Evolutionary conservation across 306 rosid species (phyloP).

Genomic region (Dicorynia guianensis): DNA sequence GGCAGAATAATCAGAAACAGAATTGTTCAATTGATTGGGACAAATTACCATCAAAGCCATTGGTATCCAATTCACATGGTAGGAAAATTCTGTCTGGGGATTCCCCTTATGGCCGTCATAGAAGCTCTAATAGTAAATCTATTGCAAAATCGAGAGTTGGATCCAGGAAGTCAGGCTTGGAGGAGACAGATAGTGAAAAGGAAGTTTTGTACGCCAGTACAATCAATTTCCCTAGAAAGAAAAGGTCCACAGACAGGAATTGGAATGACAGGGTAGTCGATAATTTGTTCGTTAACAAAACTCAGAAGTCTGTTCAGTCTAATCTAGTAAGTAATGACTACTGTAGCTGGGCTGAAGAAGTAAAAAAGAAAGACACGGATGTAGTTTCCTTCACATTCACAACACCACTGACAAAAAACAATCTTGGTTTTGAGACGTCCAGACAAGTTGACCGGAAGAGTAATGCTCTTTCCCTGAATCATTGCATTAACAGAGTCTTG

Average conservation of each 20-base stretch:
- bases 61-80: conserved; percentile 45
- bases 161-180: conserved; percentile 52
- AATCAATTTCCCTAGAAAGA: conserved; percentile 66
- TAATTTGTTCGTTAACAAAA: conserved; percentile 51
- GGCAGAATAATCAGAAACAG: conserved; percentile 80
- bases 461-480: conserved; percentile 45
- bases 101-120: conserved; percentile 54
- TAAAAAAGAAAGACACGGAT: conserved; percentile 69
- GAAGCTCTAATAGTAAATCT: conserved; percentile 53
- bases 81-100: conserved; percentile 55
- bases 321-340: conserved; percentile 38
- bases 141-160: conserved; percentile 58
- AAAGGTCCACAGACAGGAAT: conserved; percentile 66
- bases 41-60: conserved; percentile 58
- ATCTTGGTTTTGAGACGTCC: conserved; percentile 54
- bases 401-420: conserved; percentile 66
- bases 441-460: conserved; percentile 41
- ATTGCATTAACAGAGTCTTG: conserved; percentile 52
- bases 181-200: conserved; percentile 60
- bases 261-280: conserved; percentile 54
- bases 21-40: conserved; percentile 57
- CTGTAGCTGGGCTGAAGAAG: conserved; percentile 56
- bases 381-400: conserved; percentile 86
- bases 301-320: conserved; percentile 53
- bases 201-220: conserved; percentile 56